phyloP scores from a whole-genome alignment of 2,329 filamentous ascomycete genomes.

The Talaromyces rugulosus region DNA sequence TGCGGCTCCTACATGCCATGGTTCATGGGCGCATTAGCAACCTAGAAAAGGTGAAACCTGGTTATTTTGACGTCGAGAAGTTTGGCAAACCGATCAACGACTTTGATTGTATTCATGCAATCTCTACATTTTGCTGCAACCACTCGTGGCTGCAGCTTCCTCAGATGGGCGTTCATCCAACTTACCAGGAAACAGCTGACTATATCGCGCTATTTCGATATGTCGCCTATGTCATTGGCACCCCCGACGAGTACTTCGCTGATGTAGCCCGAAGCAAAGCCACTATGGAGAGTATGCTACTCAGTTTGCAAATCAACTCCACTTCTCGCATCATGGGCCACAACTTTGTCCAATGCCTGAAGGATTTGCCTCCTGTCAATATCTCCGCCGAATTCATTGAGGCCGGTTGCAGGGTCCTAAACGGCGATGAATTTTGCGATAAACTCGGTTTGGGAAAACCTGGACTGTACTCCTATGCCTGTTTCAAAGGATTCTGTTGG shows the following conservation, averaged over 20 bases:
- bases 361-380: conserved; percentile 32
- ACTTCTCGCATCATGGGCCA: conserved; percentile 33
- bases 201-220: conserved; percentile 72
- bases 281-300: conserved; percentile 53
- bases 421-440: conserved; percentile 36
- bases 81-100: conserved; percentile 68
- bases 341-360: conserved; percentile 38
- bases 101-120: conserved; percentile 66
- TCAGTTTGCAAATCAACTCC: conserved; percentile 30
- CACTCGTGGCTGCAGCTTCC: conserved; percentile 65
- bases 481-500: conserved; percentile 22
- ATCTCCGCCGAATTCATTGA: conserved; percentile 33
- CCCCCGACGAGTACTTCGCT: conserved; percentile 57
- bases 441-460: conserved; percentile 31
- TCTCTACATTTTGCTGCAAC: conserved; percentile 62
- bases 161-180: conserved; percentile 63
- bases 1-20: conserved; percentile 63
- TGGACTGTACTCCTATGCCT: conserved; percentile 15
- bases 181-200: conserved; percentile 56
- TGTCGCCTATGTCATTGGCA: conserved; percentile 64
- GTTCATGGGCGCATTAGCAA: conserved; percentile 62
- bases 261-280: conserved; percentile 51
- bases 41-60: conserved; percentile 49
- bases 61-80: conserved; percentile 56
- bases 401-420: conserved; percentile 34